These are phyloP conservation scores for Arachnopeziza araneosa DNA, from an alignment of 2,329 filamentous ascomycete species.

Conservation along the genomic window DNA sequence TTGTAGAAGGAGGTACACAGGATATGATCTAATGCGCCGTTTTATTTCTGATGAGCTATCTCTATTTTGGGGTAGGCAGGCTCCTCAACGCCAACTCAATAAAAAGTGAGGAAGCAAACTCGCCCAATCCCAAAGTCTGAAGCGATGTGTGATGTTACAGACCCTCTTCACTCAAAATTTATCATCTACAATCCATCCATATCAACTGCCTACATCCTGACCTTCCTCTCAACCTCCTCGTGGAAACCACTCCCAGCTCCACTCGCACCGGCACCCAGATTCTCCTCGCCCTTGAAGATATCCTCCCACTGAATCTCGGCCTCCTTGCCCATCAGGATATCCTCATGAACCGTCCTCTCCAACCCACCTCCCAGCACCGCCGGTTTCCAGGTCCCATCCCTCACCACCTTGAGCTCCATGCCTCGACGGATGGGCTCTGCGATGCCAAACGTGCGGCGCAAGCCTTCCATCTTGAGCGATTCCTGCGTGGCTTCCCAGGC, in stretches of 20 bases:
- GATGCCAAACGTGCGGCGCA: conserved; percentile 84
- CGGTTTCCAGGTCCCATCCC: conserved; percentile 75
- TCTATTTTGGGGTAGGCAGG: neutral
- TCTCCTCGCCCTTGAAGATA: conserved; percentile 76
- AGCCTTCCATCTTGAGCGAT: conserved; percentile 76
- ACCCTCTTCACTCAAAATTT: neutral
- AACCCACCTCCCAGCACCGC: conserved; percentile 53
- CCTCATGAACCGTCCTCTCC: conserved; percentile 66
- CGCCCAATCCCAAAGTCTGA: neutral
- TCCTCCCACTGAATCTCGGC: conserved; percentile 85
- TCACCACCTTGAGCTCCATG: conserved; percentile 91
- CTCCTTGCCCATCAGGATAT: conserved; percentile 79
- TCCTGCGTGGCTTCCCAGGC: conserved; percentile 91
- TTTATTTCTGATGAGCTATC: no score
- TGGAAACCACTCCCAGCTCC: conserved; percentile 67
- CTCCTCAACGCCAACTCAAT: neutral
- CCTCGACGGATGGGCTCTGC: conserved; percentile 86
- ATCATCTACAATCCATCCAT: conserved; percentile 14
- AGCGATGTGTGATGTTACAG: neutral
- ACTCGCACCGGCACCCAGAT: conserved; percentile 21
- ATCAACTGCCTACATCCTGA: conserved; percentile 56
- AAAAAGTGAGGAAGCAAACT: neutral
- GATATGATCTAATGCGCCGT: no score
- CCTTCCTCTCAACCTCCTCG: conserved; percentile 88
- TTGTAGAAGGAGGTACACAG: no score